Percentiles rank a stretch among this genome's conserved stretches.
These are phyloP conservation scores for Podila clonocystis DNA, from an alignment of 192 early-diverging fungal genomes.

Conservation along the genomic window DNA sequence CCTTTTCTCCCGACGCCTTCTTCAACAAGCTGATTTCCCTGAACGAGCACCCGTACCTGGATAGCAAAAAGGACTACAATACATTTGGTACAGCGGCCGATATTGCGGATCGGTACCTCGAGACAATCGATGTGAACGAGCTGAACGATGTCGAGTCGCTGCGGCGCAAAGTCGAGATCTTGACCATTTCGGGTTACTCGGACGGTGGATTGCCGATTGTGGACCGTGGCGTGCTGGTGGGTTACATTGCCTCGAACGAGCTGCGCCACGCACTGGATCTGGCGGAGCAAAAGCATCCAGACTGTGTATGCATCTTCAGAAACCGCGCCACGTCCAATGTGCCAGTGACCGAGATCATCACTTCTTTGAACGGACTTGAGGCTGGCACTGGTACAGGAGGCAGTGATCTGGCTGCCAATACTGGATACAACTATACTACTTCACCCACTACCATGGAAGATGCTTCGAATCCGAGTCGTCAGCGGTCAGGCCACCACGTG, in stretches of 20 bases:
- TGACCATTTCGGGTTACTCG: constrained; percentile 65
- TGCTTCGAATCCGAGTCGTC: not conserved
- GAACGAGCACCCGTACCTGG: constrained; percentile 79
- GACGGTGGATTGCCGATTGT: constrained; percentile 84
- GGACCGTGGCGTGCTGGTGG: constrained; percentile 67
- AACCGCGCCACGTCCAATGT: constrained; percentile 51
- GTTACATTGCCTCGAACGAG: constrained; percentile 86
- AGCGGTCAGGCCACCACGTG: not conserved
- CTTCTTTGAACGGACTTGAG: constrained; percentile 25
- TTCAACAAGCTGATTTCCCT: constrained; percentile 69
- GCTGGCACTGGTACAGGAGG: not conserved
- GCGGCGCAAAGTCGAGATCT: constrained; percentile 60
- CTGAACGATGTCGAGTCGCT: constrained; percentile 67
- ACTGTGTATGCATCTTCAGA: constrained; percentile 62
- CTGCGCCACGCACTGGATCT: constrained; percentile 75
- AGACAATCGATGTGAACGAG: constrained; percentile 72
- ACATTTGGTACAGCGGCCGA: constrained; percentile 69
- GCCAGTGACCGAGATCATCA: constrained; percentile 56
- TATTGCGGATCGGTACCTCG: constrained; percentile 70
- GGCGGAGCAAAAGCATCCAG: constrained; percentile 49
- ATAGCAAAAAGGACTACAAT: constrained; percentile 78
- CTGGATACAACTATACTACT: too few species aligned
- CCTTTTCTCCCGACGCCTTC: constrained; percentile 48
- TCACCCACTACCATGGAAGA: not conserved
- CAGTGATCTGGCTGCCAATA: not conserved